Base-by-base conservation (phyloP, 257 asterid species). In the Petunia axillaris region DNA sequence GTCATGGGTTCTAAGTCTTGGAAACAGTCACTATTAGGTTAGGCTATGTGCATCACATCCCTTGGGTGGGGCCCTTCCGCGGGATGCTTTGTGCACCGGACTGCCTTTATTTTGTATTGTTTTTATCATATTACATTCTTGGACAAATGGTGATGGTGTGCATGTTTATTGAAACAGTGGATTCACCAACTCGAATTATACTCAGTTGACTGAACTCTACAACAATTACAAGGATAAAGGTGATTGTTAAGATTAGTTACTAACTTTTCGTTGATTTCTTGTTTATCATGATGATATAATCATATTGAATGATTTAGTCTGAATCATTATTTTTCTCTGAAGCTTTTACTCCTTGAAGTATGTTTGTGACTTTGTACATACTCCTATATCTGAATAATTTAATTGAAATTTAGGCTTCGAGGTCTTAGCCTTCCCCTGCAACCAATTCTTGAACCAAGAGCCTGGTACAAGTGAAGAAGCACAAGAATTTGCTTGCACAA, bases 341-440 rank as follows among this genome's bases (percentile, higher is more conserved):
- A 64, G 14, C 43, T 6, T 6, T 6, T 40, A 65, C 74, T 14
- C 14, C 50, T 25, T 40, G 50, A 66, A 43, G 54, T 41, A 66
- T 41, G n/a, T 41, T 65, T 65, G 36, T 14, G 9, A 65, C 16
- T 66, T 15, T 43, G 39, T 44, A 43, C 38, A 43, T n/a, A n/a
- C 9, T 53, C 15, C 58, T 43, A 3, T 35, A 1, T 43, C n/a
- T 44, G 25, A 25, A 8, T 68, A 46, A 70, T 43, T 1, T 82
- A 39, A 81, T 81, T 9, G 81, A 82, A 62, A 52, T 25, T 79
- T 79, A 93, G 98, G 91, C 58, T 91, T 95, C 36, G 97, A 91
- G 88, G 87, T 94, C 82, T 85, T 93, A 91, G 98, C 97, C 25
- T 94, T 93, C 68, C 98, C 98, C 0, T 93, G 98, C 89, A 95